These are phyloP conservation scores for Anisodus tanguticus DNA, from an alignment of 257 asterid species.

Conservation along the genomic window DNA sequence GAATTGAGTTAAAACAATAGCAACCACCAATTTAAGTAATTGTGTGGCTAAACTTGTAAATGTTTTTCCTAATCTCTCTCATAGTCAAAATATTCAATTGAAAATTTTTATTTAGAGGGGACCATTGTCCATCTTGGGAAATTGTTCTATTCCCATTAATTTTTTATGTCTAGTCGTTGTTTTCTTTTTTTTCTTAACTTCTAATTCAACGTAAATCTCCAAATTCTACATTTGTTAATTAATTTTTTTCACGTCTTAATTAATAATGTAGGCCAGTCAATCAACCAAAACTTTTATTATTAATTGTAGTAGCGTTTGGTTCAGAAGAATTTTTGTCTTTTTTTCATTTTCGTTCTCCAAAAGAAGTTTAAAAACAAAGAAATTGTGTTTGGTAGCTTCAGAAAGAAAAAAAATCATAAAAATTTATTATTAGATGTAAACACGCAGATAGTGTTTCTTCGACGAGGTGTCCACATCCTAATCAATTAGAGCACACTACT, in stretches of 20 bases:
- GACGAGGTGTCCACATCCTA: neutral
- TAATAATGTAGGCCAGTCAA: neutral
- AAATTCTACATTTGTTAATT: neutral
- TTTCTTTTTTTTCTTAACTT: too few species aligned
- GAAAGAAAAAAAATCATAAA: neutral
- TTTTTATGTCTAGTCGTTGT: neutral
- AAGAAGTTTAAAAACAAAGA: neutral
- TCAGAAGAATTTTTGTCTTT: neutral
- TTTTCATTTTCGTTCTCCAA: neutral
- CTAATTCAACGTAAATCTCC: neutral
- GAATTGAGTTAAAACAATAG: neutral
- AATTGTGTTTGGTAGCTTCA: constrained; percentile 13
- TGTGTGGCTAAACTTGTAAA: neutral
- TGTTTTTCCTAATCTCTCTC: neutral
- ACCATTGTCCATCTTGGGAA: neutral
- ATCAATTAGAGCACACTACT: too few species aligned
- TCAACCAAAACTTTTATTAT: neutral
- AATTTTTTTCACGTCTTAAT: neutral
- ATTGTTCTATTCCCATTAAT: neutral
- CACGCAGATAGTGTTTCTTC: neutral
- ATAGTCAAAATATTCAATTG: constrained; percentile 21
- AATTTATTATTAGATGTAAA: neutral
- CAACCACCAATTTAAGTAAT: neutral
- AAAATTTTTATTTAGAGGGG: neutral
- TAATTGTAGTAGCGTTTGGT: neutral